phyloP scores from a whole-genome alignment of 257 asterid genomes.

The Gentiana macrophylla region DNA sequence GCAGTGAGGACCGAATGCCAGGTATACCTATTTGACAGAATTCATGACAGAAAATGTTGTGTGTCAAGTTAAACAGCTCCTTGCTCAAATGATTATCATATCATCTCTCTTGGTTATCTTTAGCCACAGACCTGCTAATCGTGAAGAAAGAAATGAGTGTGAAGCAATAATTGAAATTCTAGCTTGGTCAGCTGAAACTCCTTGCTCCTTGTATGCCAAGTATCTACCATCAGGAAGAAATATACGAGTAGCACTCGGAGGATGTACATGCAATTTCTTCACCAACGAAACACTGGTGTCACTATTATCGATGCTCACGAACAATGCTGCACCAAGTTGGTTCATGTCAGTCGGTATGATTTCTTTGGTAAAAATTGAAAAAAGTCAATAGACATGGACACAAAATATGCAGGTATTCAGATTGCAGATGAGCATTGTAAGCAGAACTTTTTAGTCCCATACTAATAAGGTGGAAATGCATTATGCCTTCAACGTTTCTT shows the following conservation, averaged over 20 bases:
- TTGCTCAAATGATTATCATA: neutral
- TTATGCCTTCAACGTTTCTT: neutral
- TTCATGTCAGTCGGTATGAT: conserved; percentile 24
- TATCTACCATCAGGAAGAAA: conserved; percentile 88
- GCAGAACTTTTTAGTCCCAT: neutral
- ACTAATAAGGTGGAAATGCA: neutral
- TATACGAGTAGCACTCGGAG: conserved; percentile 61
- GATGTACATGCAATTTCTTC: conserved; percentile 56
- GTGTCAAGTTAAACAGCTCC: conserved; percentile 1
- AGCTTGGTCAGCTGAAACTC: conserved; percentile 68
- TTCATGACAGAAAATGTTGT: neutral
- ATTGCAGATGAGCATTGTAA: neutral
- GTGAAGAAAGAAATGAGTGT: conserved; percentile 86
- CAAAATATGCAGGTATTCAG: neutral
- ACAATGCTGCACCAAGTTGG: conserved; percentile 48
- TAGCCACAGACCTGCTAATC: conserved; percentile 64
- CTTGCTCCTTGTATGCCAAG: conserved; percentile 79
- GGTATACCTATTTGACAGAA: conserved; percentile 56
- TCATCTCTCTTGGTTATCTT: conserved; percentile 1
- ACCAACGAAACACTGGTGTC: conserved; percentile 36
- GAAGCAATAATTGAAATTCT: conserved; percentile 63
- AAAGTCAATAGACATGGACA: neutral
- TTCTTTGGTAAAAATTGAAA: neutral
- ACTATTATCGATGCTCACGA: conserved; percentile 39
- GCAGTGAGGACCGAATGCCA: conserved; percentile 49